Base-by-base conservation (phyloP, 2,329 filamentous ascomycete genomes). In the Kalaharituber pfeilii region DNA sequence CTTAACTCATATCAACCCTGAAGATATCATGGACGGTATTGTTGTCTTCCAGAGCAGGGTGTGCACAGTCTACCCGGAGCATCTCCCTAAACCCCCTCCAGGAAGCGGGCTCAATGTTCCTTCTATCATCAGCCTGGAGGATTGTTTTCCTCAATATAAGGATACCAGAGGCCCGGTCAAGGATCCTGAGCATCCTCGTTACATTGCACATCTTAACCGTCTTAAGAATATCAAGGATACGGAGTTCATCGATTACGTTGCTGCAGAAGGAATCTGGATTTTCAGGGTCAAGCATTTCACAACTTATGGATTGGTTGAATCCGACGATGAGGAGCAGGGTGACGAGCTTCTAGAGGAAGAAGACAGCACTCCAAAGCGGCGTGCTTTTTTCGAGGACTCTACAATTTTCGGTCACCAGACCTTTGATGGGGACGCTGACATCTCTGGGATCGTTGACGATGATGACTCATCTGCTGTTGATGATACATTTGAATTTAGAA, bases 271-370 rank as follows among this genome's bases (percentile, higher is more conserved):
- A 52, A 77, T 84, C 49, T 98, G 93, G 93, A 78, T 78, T 13
- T 98, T 98, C 71, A 80, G 74, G 8, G 91, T 98, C n/a, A 81
- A 89, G 64, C 91, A 98, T 68, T 98, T 93, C 68, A 96, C 89
- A 1, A 94, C 87, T 1, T 98, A 98, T 66, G 88, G 84, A 39
- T 75, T 96, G 53, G 83, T 89, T 59, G 71, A 75, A 27, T 75
- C 84, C 39, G 78, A 81, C 52, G 84, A 87, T 45, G 82, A 86
- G 26, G 81, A 84, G 72, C 62, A 71, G 70, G 60, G 69, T 68
- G 60, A 71, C 67, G 61, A 65, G 39, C 27, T 55, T 51, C 53
- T 55, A 55, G 54, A 50, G 13, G n/a, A 50, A 13, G 47, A 50
- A 5, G 47, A 29, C 5, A 22, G 42, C 15, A 50, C 47, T 15